Evolutionary conservation across 108 stramenopile species (phyloP), one percentile per base, ranked within the genome.

Genomic region (Skeletonema potamos): DNA sequence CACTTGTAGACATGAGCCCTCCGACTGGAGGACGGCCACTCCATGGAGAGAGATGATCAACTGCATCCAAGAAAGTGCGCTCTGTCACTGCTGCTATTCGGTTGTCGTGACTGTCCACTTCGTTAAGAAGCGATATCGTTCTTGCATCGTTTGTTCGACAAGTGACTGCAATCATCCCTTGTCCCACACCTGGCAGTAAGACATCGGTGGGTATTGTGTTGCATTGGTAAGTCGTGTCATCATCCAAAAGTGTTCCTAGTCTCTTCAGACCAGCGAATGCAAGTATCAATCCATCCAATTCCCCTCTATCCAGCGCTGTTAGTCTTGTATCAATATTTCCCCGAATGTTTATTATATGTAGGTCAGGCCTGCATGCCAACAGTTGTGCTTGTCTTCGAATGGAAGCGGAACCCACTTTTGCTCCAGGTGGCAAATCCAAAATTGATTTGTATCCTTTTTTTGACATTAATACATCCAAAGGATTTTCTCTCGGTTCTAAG

Each of bases 331-430:
- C 62, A 8, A 77, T 28, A 33, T 72, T 77, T 0, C 76, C 76
- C 18, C 76, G 61, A 17, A 77, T 27, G 20, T 70, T 77, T 4
- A 71, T 34, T 15, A 64, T 12, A 17, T 71, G 22, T 2, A 71
- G 18, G 62, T 64, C 62, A 8, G 61, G 44, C 18, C 62, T 33
- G n/a, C n/a, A 18, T 26, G 58, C 51, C 24, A 27, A 30, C 15
- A 77, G 54, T 36, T 70, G 76, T 29, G 76, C 70, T 54, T 70
- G 76, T 32, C 76, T 37, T 30, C 76, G 24, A 4, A 70, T 5
- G 9, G 67, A 59, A 34, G 70, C 62, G 15, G 76, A 62, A 7
- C 76, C 76, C 27, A 77, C 62, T 30, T 51, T 62, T 11, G 62
- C 60, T 27, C 54, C 62, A 27, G 6, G 1, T 0, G 69, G 76